Conservation (phyloP, 768 basidiomycete genomes). For the Lactifluus pinguis region DNA sequence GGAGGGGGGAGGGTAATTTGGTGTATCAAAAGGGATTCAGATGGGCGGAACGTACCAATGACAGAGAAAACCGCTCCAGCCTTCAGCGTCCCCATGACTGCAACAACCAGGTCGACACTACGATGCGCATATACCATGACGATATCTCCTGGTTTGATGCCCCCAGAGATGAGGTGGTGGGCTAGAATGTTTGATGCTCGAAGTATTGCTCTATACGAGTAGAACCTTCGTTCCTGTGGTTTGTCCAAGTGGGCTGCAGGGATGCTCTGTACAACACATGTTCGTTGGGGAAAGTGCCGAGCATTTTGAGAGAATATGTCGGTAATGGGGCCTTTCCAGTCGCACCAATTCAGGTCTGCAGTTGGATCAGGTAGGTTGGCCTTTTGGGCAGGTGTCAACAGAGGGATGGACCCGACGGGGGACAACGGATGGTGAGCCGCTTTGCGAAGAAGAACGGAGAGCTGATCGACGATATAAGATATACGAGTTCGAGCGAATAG, state of each 20-base stretch:
- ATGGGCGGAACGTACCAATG: slow-evolving; percentile 54
- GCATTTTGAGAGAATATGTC: slow-evolving; percentile 92
- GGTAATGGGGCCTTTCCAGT: slow-evolving; percentile 94
- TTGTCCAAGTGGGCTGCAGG: slow-evolving; percentile 32
- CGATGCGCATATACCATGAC: slow-evolving; percentile 98
- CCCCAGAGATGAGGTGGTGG: slow-evolving; percentile 78
- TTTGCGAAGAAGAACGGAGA: slow-evolving; percentile 67
- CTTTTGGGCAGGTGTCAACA: slow-evolving; percentile 66
- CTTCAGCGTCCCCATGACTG: slow-evolving; percentile 94
- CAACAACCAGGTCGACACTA: slow-evolving; percentile 92
- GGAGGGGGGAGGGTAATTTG: neutral
- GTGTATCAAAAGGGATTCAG: neutral
- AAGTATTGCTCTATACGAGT: slow-evolving; percentile 74
- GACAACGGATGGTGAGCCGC: slow-evolving; percentile 59
- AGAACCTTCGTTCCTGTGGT: slow-evolving; percentile 47
- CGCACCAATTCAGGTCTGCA: slow-evolving; percentile 92
- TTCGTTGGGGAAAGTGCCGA: slow-evolving; percentile 60
- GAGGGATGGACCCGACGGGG: slow-evolving; percentile 68
- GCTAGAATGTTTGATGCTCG: slow-evolving; percentile 83
- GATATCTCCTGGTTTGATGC: slow-evolving; percentile 87
- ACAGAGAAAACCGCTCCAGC: slow-evolving; percentile 96
- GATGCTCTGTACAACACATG: slow-evolving; percentile 81
- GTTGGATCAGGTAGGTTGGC: slow-evolving; percentile 71
- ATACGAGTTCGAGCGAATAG: slow-evolving; percentile 80
- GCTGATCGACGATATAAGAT: slow-evolving; percentile 72